Percentiles rank a stretch among this genome's conserved stretches.
Evolutionary conservation across 2,329 filamentous ascomycete species (phyloP).

Genomic region (Pseudohalonectria lignicola): DNA sequence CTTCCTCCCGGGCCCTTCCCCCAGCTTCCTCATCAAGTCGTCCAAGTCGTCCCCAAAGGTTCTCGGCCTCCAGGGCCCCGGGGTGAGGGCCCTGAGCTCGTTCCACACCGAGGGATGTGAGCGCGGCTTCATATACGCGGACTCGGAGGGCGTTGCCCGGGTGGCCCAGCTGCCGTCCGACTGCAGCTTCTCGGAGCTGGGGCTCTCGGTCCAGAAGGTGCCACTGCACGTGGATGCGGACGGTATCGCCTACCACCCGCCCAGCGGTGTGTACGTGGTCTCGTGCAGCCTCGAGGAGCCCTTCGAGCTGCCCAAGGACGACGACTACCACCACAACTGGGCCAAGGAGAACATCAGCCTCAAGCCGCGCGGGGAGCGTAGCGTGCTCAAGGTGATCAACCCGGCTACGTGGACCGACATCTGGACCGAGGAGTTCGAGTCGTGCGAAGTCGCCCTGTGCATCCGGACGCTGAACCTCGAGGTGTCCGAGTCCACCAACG

Average conservation of each 20-base stretch:
- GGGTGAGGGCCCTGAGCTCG: slow-evolving; percentile 59
- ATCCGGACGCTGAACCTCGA: slow-evolving; percentile 79
- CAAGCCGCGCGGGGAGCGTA: slow-evolving; percentile 59
- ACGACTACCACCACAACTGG: slow-evolving; percentile 75
- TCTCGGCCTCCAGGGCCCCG: slow-evolving; percentile 57
- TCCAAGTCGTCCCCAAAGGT: slow-evolving; percentile 67
- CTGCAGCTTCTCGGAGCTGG: slow-evolving; percentile 61
- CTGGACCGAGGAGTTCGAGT: slow-evolving; percentile 62
- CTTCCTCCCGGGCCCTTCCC: slow-evolving; percentile 70
- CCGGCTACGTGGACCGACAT: slow-evolving; percentile 69
- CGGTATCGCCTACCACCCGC: slow-evolving; percentile 65
- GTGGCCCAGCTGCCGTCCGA: slow-evolving; percentile 60
- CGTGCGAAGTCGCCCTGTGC: slow-evolving; percentile 67
- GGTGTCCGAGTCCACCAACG: slow-evolving; percentile 81
- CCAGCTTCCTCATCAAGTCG: slow-evolving; percentile 74
- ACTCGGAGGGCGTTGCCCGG: slow-evolving; percentile 59
- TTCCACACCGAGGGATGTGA: slow-evolving; percentile 72
- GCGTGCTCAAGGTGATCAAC: slow-evolving; percentile 67
- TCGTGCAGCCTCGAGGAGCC: slow-evolving; percentile 56
- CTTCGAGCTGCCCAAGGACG: slow-evolving; percentile 80
- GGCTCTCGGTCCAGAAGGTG: slow-evolving; percentile 65
- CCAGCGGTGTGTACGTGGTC: slow-evolving; percentile 64
- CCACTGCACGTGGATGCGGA: slow-evolving; percentile 59
- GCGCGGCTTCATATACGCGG: slow-evolving; percentile 72
- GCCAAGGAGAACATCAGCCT: slow-evolving; percentile 55